phyloP scores from a whole-genome alignment of 441 rosid species.

The Hura crepitans region DNA sequence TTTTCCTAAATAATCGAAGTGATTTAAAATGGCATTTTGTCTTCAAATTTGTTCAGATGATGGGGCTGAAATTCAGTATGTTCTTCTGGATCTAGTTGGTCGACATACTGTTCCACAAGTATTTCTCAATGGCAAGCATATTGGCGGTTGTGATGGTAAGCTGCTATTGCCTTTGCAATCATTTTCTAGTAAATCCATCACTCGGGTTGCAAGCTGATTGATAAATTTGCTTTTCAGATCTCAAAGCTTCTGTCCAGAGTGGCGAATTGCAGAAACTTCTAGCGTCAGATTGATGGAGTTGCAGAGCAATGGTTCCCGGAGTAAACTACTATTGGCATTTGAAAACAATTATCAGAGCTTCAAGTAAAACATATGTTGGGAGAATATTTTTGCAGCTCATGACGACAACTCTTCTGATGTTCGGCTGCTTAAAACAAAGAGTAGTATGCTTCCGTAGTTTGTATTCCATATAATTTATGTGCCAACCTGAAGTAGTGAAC shows the following conservation, averaged over 20 bases:
- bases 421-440: neutral
- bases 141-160: slow-evolving; percentile 84
- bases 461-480: neutral
- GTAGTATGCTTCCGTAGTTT: neutral
- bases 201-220: neutral
- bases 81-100: slow-evolving; percentile 73
- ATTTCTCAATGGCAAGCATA: slow-evolving; percentile 75
- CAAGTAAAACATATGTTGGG: neutral
- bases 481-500: neutral
- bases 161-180: neutral
- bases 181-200: slow-evolving; percentile 1
- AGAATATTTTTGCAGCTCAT: neutral
- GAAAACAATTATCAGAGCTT: neutral
- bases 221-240: slow-evolving; percentile 42
- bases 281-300: slow-evolving; percentile 31
- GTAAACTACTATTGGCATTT: neutral
- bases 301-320: neutral
- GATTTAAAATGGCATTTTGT: slow-evolving; percentile 5
- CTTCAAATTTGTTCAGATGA: slow-evolving; percentile 42
- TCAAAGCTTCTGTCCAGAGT: slow-evolving; percentile 37
- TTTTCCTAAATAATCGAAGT: neutral
- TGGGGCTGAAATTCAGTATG: slow-evolving; percentile 62
- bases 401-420: neutral
- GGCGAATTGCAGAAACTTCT: slow-evolving; percentile 69
- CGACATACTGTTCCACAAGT: slow-evolving; percentile 77